A percentile compares a stretch with the other conserved stretches of the same genome.
Conservation (phyloP, 2,329 filamentous ascomycete genomes). For the Diplodia seriata region DNA sequence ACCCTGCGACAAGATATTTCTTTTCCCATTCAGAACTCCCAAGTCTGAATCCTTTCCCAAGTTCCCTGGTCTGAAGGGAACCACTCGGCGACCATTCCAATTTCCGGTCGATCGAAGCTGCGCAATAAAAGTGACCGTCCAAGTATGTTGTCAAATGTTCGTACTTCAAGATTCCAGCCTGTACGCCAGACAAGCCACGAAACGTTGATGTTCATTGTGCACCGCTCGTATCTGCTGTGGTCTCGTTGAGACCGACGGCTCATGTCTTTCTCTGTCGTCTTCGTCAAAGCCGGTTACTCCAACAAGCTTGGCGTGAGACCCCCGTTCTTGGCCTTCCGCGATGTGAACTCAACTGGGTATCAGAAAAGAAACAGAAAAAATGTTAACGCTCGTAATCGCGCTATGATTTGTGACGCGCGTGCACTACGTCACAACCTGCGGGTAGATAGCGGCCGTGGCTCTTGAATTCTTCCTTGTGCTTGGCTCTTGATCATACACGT, state of each 20-base stretch:
- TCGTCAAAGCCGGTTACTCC: not conserved
- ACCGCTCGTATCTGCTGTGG: not conserved
- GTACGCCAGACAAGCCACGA: not conserved
- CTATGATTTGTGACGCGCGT: not conserved
- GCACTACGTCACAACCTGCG: not conserved
- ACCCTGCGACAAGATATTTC: not conserved
- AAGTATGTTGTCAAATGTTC: not conserved
- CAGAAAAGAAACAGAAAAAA: conserved; percentile 22
- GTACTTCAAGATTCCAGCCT: not conserved
- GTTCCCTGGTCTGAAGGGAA: not conserved
- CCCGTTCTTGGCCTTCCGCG: conserved; percentile 2
- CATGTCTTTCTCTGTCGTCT: not conserved
- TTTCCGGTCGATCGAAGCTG: not conserved
- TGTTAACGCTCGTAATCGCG: conserved; percentile 7
- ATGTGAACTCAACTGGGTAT: conserved; percentile 27
- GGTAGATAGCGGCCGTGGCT: not conserved
- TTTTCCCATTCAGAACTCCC: not conserved
- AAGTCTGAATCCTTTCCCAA: not conserved
- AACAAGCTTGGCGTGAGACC: not conserved
- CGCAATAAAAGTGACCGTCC: not conserved
- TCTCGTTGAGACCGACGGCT: not conserved
- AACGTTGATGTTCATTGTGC: not conserved
- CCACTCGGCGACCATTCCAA: not conserved
- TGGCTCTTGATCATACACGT: conserved; percentile 7
- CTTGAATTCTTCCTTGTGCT: not conserved